Evolutionary conservation across 495 filamentous ascomycete species (phyloP), one percentile per base, ranked within the genome.

Genomic region (Paragyromitra xinjiangensis): DNA sequence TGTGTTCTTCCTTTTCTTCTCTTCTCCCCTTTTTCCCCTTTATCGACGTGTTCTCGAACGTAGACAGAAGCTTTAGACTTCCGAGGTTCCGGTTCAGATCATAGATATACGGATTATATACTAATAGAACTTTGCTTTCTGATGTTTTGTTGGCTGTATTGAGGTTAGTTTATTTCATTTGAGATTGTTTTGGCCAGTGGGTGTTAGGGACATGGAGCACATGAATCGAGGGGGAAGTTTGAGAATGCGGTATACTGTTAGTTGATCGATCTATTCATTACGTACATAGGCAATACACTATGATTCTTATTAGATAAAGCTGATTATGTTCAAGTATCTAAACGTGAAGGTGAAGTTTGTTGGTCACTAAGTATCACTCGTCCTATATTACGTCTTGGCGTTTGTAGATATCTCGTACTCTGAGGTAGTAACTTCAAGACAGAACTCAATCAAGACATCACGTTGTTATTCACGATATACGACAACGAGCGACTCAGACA

Each of bases 31-130:
- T 2, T 29, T 44, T 34, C 58, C 50, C 53, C 59, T 39, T 63
- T 71, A 62, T 53, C 59, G 24, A 55, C 22, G 45, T 61, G 59
- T 55, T 42, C 44, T 42, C 16, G 69, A 71, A 71, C 69, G 59
- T 64, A 71, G 69, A 71, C 69, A 53, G 69, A 71, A 71, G 69
- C 48, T 53, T 22, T 71, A 71, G 69, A 71, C 59, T 56, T 71
- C 69, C 69, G 42, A 34, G 58, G 19, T 61, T 64, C 26, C 58
- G 59, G 69, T 64, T 71, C 59, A 71, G 58, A 64, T 29, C 45
- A 71, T 55, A 71, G 45, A 71, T 29, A 71, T 29, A 63, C 44
- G n/a, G 59, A 50, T n/a, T 59, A 34, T 51, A 53, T 55, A 68
- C 45, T 68, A 71, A 71, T 64, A 64, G 62, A 64, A 26, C 40